phyloP scores from a whole-genome alignment of 805 yeast species.

The Lipomyces starkeyi region DNA sequence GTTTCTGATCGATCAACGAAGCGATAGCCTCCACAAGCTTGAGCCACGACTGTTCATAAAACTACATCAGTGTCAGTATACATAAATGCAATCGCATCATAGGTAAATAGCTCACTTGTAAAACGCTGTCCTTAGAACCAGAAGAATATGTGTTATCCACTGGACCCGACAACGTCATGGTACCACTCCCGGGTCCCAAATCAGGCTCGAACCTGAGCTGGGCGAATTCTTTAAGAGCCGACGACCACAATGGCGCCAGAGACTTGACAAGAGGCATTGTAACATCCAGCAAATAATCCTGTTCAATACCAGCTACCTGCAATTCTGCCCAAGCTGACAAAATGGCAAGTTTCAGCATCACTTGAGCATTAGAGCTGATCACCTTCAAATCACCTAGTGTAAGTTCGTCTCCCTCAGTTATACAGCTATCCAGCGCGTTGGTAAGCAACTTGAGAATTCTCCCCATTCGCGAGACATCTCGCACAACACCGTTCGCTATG shows the following conservation, averaged over 20 bases:
- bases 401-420: constrained; percentile 38
- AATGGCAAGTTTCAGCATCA: constrained; percentile 48
- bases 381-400: constrained; percentile 47
- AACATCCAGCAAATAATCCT: constrained; percentile 48
- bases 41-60: constrained; percentile 70
- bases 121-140: constrained; percentile 31
- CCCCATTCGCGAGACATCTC: constrained; percentile 53
- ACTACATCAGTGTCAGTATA: constrained; percentile 14
- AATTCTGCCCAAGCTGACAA: constrained; percentile 53
- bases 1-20: constrained; percentile 60
- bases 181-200: constrained; percentile 9
- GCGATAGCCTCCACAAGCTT: constrained; percentile 79
- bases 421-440: constrained; percentile 64
- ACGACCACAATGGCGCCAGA: constrained; percentile 80
- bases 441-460: constrained; percentile 70
- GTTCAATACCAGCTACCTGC: constrained; percentile 41
- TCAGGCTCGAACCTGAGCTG: constrained; percentile 62
- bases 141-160: constrained; percentile 6
- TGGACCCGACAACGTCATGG: constrained; percentile 5
- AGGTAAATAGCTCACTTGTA: constrained; percentile 40
- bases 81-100: neutral
- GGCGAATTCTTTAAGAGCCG: constrained; percentile 75
- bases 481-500: constrained; percentile 64
- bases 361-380: constrained; percentile 47
- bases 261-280: constrained; percentile 59